Evolutionary conservation across 164 flowering plant species (phyloP).

Genomic region (Kalanchoe fedtschenkoi): DNA sequence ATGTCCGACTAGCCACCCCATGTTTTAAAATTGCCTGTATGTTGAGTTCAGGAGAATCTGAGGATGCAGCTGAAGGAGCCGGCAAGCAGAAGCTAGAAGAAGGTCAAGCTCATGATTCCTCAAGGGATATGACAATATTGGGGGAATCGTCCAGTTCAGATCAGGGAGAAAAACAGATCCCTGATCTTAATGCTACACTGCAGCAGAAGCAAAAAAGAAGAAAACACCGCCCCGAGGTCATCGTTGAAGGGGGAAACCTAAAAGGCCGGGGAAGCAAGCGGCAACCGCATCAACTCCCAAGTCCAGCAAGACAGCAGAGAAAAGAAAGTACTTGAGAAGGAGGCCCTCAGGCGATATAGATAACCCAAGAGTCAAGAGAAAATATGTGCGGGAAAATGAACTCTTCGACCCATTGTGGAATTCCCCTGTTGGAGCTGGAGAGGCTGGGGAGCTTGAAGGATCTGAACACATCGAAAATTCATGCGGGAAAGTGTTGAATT

Average conservation of each 20-base stretch:
- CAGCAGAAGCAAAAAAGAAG: conserved; percentile 48
- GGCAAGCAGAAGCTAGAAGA: conserved; percentile 15
- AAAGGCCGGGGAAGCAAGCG: conserved; percentile 26
- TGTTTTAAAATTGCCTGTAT: not conserved
- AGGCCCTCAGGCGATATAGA: not conserved
- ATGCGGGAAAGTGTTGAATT: conserved; percentile 47
- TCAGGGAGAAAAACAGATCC: conserved; percentile 16
- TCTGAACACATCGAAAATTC: conserved; percentile 19
- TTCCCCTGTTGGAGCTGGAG: conserved; percentile 10
- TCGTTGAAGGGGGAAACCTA: conserved; percentile 51
- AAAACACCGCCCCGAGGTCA: conserved; percentile 74
- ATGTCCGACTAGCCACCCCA: too few species aligned
- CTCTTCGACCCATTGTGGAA: conserved; percentile 10
- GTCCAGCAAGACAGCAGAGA: conserved; percentile 12
- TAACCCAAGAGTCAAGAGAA: conserved; percentile 19
- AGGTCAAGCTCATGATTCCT: conserved; percentile 7
- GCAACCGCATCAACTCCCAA: conserved; percentile 15
- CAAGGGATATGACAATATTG: not conserved
- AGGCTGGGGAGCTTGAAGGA: conserved; percentile 8
- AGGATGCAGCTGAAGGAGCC: conserved; percentile 8
- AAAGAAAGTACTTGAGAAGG: not conserved
- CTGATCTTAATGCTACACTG: conserved; percentile 45
- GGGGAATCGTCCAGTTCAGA: conserved; percentile 26
- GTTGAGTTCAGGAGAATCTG: not conserved
- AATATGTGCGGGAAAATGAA: conserved; percentile 23